Evolutionary conservation across 768 basidiomycete genomes (phyloP).

Genomic region (Hygrocybe coccinea): DNA sequence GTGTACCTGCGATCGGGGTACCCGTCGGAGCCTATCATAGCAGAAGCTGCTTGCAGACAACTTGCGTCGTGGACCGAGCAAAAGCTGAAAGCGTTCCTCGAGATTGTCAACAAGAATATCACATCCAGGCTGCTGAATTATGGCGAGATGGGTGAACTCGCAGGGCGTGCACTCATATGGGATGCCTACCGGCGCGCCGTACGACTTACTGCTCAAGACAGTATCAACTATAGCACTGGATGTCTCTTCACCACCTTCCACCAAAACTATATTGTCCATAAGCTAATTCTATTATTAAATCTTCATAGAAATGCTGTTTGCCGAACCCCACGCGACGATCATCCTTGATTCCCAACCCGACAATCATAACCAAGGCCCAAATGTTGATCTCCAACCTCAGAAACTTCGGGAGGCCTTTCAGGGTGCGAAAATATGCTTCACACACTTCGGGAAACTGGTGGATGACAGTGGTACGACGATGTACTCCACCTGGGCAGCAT

Average conservation of each 20-base stretch:
- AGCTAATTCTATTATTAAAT: no score
- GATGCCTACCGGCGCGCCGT: constrained; percentile 16
- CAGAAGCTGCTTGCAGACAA: no score
- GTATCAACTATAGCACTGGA: constrained; percentile 13
- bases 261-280: no score
- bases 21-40: constrained; percentile 9
- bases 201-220: not conserved
- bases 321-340: not conserved
- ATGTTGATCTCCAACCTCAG: no score
- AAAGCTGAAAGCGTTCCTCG: constrained; percentile 5
- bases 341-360: not conserved
- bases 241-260: constrained; percentile 17
- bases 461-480: not conserved
- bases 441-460: not conserved
- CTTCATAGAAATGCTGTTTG: constrained; percentile 19
- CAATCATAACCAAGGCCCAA: not conserved
- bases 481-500: not conserved
- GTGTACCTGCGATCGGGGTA: constrained; percentile 15
- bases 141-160: constrained; percentile 19
- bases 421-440: not conserved
- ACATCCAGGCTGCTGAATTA: constrained; percentile 9
- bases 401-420: not conserved
- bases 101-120: not conserved
- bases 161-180: constrained; percentile 19
- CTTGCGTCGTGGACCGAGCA: constrained; percentile 14